Conservation (phyloP, 2,329 filamentous ascomycete genomes). For the Alternaria panax region DNA sequence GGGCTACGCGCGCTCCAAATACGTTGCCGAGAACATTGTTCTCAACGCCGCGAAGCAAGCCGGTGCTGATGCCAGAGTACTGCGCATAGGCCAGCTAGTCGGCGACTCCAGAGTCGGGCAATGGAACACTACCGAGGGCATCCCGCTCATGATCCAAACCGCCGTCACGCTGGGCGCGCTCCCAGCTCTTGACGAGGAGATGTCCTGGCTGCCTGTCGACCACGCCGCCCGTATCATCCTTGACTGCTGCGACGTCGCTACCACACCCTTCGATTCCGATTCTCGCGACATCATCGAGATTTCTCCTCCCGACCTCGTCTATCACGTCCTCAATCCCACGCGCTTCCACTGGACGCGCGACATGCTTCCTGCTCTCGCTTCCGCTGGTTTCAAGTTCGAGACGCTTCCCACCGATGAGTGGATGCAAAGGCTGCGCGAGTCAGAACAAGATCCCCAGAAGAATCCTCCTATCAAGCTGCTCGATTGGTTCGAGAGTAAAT, state of each 20-base stretch:
- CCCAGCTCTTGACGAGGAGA: slow-evolving; percentile 54
- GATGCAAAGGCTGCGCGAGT: slow-evolving; percentile 34
- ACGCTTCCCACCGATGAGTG: slow-evolving; percentile 30
- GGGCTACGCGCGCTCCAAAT: slow-evolving; percentile 62
- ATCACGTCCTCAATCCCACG: slow-evolving; percentile 61
- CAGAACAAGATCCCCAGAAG: slow-evolving; percentile 27
- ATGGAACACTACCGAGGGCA: slow-evolving; percentile 61
- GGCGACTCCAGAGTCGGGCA: slow-evolving; percentile 56
- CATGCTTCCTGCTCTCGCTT: slow-evolving; percentile 59
- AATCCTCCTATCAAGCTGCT: slow-evolving; percentile 43
- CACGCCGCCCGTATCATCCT: slow-evolving; percentile 49
- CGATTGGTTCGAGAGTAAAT: slow-evolving; percentile 41
- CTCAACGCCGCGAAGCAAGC: slow-evolving; percentile 23
- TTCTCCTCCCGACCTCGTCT: slow-evolving; percentile 47
- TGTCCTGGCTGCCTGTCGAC: slow-evolving; percentile 56
- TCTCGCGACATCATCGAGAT: background rate
- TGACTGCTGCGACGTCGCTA: background rate
- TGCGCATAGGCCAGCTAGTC: slow-evolving; percentile 57
- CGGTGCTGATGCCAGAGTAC: slow-evolving; percentile 41
- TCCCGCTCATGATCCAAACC: slow-evolving; percentile 59
- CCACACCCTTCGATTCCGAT: background rate
- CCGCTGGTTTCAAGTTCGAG: slow-evolving; percentile 50
- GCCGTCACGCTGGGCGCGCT: slow-evolving; percentile 57
- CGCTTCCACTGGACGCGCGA: slow-evolving; percentile 62
- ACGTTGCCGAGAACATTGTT: slow-evolving; percentile 58